A percentile compares a stretch with the other conserved stretches of the same genome.
Evolutionary conservation across 2,329 filamentous ascomycete genomes (phyloP).

Genomic region (Amphichorda felina): DNA sequence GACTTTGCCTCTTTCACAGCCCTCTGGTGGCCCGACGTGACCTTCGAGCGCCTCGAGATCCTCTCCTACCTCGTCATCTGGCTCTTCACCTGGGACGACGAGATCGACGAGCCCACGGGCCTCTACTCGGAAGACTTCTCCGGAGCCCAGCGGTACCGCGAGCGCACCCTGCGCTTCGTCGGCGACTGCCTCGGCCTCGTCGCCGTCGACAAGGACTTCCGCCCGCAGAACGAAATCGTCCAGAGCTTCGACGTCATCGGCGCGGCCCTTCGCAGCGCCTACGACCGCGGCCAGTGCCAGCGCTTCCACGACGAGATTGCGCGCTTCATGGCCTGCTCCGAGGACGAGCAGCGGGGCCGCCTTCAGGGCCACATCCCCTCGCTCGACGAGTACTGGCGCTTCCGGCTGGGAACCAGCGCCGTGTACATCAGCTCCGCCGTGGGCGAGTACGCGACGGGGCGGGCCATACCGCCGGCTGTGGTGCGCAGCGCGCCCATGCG

Average conservation of each 20-base stretch:
- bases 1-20: background rate
- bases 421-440: background rate
- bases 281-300: background rate
- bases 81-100: conserved; percentile 1
- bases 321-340: background rate
- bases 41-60: background rate
- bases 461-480: background rate
- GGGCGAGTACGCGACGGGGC: background rate
- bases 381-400: background rate
- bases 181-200: background rate
- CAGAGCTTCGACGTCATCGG: conserved; percentile 1
- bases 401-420: background rate
- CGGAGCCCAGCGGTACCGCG: background rate
- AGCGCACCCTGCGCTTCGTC: background rate
- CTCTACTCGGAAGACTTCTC: background rate
- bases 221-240: background rate
- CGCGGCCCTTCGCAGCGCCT: background rate
- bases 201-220: background rate
- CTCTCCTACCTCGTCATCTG: background rate
- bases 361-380: background rate
- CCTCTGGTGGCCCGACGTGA: background rate
- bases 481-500: background rate
- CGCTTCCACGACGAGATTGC: background rate
- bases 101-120: background rate
- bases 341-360: background rate